Conservation (phyloP, 2,329 filamentous ascomycete species). For the Colletotrichum cuscutae region DNA sequence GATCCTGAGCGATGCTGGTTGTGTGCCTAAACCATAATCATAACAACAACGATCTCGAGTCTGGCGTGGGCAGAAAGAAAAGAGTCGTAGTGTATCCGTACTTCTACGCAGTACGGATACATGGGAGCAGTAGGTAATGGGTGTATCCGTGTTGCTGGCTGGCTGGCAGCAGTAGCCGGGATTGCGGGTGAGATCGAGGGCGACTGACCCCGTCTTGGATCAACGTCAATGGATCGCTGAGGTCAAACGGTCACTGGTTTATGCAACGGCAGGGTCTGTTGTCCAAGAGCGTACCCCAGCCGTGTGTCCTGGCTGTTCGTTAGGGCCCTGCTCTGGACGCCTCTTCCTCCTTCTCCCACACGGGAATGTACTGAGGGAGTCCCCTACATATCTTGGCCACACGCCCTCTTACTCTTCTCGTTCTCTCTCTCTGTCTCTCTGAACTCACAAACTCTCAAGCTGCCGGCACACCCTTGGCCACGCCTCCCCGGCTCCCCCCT, state of each 20-base stretch:
- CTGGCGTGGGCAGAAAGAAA: constrained; percentile 31
- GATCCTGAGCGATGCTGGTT: constrained; percentile 42
- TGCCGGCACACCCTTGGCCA: constrained; percentile 18
- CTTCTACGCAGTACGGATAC: no score
- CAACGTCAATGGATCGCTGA: constrained; percentile 49
- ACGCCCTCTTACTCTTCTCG: constrained; percentile 34
- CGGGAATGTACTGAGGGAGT: constrained; percentile 27
- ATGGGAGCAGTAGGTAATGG: constrained; percentile 10
- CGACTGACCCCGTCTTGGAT: constrained; percentile 41
- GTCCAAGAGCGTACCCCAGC: constrained; percentile 35
- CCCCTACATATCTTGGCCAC: constrained; percentile 36
- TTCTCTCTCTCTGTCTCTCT: constrained; percentile 34
- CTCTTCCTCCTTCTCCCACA: constrained; percentile 21
- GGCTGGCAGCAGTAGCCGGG: constrained; percentile 29
- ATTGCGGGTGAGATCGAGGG: constrained; percentile 46
- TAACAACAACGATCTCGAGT: constrained; percentile 23
- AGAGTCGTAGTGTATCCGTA: not conserved
- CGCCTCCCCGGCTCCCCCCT: constrained; percentile 18
- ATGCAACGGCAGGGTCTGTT: constrained; percentile 36
- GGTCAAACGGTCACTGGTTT: constrained; percentile 51
- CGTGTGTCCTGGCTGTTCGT: constrained; percentile 27
- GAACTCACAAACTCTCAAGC: not conserved
- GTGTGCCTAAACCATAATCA: constrained; percentile 29
- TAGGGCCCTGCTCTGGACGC: constrained; percentile 15
- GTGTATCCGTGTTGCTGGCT: constrained; percentile 35